phyloP scores from a whole-genome alignment of 2,329 filamentous ascomycete genomes.

The Orbilia quercus region DNA sequence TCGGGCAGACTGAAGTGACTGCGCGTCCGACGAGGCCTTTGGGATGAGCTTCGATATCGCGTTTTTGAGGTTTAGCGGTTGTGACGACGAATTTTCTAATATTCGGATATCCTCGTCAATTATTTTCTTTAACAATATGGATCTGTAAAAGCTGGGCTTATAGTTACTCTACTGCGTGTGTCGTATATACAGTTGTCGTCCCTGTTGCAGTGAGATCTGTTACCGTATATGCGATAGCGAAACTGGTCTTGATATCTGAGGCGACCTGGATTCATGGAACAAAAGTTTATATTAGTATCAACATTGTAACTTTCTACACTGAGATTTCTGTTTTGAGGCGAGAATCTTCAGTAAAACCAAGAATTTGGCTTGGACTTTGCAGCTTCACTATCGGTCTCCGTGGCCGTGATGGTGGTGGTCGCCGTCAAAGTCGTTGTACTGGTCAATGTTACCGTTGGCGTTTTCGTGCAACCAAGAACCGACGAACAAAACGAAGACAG shows the following conservation, averaged over 20 bases:
- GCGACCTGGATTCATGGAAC: not conserved
- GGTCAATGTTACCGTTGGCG: not conserved
- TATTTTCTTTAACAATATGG: not conserved
- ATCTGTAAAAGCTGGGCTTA: no score
- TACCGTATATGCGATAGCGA: not conserved
- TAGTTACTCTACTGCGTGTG: constrained; percentile 2
- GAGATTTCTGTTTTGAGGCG: not conserved
- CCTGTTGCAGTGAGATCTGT: not conserved
- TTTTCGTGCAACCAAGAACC: constrained; percentile 11
- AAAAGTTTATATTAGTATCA: not conserved
- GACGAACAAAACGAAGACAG: constrained; percentile 15
- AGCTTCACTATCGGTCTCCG: not conserved
- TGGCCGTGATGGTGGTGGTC: not conserved
- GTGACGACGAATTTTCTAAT: constrained; percentile 28
- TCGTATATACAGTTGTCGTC: not conserved
- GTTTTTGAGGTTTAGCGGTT: constrained; percentile 11
- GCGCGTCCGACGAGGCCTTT: constrained; percentile 21
- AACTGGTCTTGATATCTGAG: not conserved
- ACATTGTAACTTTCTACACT: not conserved
- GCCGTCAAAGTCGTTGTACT: constrained; percentile 1
- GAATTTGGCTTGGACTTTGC: no score
- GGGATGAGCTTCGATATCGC: constrained; percentile 7
- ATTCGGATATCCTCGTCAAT: not conserved
- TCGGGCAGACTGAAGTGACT: constrained; percentile 35
- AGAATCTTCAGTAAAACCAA: not conserved